Evolutionary conservation across 306 rosid species (phyloP), one percentile per base, ranked within the genome.

Genomic region (Chamaecrista fasciculata): DNA sequence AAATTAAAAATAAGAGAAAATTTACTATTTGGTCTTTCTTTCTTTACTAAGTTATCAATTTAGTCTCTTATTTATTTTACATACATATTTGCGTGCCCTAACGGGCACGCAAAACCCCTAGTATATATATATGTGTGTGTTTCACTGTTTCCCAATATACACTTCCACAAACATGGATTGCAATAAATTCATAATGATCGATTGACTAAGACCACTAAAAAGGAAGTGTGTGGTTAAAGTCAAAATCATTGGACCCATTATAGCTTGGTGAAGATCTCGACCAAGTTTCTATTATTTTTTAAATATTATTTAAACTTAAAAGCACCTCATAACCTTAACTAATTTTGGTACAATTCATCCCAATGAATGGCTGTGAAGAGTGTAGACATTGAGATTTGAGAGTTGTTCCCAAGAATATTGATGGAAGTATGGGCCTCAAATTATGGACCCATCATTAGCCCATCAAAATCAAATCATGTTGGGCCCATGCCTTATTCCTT

Each of bases 361-460:
- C 66, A 63, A 63, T 68, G 76, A 62, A 49, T 62, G 49, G 70
- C 16, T 12, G 40, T 56, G 34, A 31, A 36, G 34, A 59, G n/a
- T n/a, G n/a, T n/a, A n/a, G n/a, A n/a, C n/a, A n/a, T n/a, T n/a
- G n/a, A n/a, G n/a, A 75, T 37, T 62, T 62, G n/a, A 58, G 71
- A 72, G 71, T 69, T 44, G 65, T 69, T 46, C 28, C 66, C 58
- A 76, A 78, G 74, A 69, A 19, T 69, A 31, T 65, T 56, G 62
- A 78, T 61, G 23, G 57, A 4, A 52, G 44, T 23, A 76, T 77
- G 79, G 82, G 82, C 80, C 82, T 70, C 19, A 29, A 53, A 64
- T 75, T 25, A 79, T 72, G 81, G 68, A 69, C 76, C 84, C 81
- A 67, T 79, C 43, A 71, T 79, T 83, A 76, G 84, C 72, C 87